Base-by-base conservation (phyloP, 176 grass and related monocot species). In the Olyra latifolia region DNA sequence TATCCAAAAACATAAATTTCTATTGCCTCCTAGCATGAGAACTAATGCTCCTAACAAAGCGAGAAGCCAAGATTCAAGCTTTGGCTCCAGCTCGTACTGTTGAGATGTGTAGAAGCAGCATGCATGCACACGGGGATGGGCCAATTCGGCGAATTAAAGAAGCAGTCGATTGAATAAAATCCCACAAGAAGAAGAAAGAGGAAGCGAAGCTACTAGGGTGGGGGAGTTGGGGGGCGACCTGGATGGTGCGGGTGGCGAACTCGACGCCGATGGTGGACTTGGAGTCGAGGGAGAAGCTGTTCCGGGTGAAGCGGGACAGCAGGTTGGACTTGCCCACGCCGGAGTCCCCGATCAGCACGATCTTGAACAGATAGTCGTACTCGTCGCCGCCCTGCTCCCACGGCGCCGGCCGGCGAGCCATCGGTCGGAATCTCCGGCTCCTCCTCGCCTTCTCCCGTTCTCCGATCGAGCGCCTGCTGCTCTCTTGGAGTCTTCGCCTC, bases 231-330 rank as follows among this genome's bases (percentile, higher is more conserved):
- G 27, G 2, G 6, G 0, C 6, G 30, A 95, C 93, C 93, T 95
- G 74, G 62, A 89, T 72, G 72, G 93, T 85, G 70, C 88, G 90
- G 16, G 93, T 92, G 83, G 93, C 93, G 75, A 95, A 95, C 62
- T 95, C 93, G 71, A 95, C 93, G 74, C 93, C 90, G 88, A 97
- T 97, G 75, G 93, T 97, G 71, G 93, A 97, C 73, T 97, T 97
- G 59, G 93, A 97, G 66, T 97, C 90, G 44, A 97, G 85, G 76
- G 87, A 88, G 93, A 97, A 97, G 79, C 84, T 49, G 69, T 97
- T 93, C 74, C 88, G 85, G 71, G 93, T 97, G 85, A 97, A 97
- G 35, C 90, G 85, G 43, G 93, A 97, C 57, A 97, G 90, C 4
- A 97, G 85, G 85, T 97, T 97, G 23, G 93, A 97, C 81, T 97